phyloP scores from a whole-genome alignment of 2,329 filamentous ascomycete genomes.

The Hymenoscyphus occultus region DNA sequence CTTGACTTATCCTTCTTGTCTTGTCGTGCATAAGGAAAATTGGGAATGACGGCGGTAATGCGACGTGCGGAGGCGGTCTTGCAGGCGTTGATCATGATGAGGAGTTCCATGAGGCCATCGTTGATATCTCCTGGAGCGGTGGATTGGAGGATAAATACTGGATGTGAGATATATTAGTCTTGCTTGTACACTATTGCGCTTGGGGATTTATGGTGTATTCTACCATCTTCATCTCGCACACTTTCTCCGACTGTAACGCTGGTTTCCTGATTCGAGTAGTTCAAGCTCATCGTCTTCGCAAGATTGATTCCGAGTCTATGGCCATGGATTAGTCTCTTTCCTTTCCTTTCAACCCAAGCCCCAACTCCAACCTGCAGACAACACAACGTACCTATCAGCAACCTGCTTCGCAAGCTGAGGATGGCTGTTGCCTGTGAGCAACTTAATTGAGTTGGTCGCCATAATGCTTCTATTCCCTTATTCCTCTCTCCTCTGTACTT shows the following conservation, averaged over 20 bases:
- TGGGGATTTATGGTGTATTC: background rate
- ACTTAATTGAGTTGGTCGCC: slow-evolving; percentile 72
- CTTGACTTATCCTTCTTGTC: slow-evolving; percentile 97
- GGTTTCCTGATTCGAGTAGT: slow-evolving; percentile 85
- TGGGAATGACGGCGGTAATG: slow-evolving; percentile 92
- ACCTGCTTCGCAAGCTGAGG: slow-evolving; percentile 68
- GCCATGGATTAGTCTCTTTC: slow-evolving; percentile 5
- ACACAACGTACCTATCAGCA: slow-evolving; percentile 28
- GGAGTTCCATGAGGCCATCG: slow-evolving; percentile 94
- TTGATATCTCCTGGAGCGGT: slow-evolving; percentile 96
- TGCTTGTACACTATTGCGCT: background rate
- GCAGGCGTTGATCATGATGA: slow-evolving; percentile 98
- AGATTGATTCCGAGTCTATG: slow-evolving; percentile 71
- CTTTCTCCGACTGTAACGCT: slow-evolving; percentile 94
- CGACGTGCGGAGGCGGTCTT: slow-evolving; percentile 80
- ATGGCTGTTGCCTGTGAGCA: slow-evolving; percentile 73
- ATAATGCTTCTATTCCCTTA: slow-evolving; percentile 41
- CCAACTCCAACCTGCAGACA: background rate
- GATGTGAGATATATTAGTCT: slow-evolving; percentile 9
- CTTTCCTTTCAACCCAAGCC: background rate
- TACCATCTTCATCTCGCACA: slow-evolving; percentile 91
- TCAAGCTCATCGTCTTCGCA: slow-evolving; percentile 75
- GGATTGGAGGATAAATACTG: slow-evolving; percentile 93
- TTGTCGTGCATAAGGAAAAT: slow-evolving; percentile 94
- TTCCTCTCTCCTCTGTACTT: background rate